Evolutionary conservation across 352 stramenopile genomes (phyloP).

Genomic region (Phytophthora pluvialis): DNA sequence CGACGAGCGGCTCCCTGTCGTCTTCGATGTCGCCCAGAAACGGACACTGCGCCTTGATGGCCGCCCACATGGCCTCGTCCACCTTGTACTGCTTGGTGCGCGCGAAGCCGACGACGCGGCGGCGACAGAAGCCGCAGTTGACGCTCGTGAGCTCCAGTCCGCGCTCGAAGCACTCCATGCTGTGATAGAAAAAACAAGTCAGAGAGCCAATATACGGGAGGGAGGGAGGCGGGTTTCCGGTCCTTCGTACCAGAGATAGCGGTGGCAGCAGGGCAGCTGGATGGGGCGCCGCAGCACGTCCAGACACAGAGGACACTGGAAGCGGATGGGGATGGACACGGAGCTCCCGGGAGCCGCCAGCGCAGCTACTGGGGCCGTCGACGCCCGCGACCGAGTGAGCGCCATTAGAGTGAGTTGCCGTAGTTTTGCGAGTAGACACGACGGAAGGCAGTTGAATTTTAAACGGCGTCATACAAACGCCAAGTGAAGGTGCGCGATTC

Average conservation of each 20-base stretch:
- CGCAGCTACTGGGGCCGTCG: slow-evolving; percentile 7
- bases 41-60: slow-evolving; percentile 58
- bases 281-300: slow-evolving; percentile 74
- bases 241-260: slow-evolving; percentile 63
- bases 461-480: slow-evolving; percentile 10
- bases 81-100: slow-evolving; percentile 79
- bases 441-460: slow-evolving; percentile 20
- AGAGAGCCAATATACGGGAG: background rate
- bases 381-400: slow-evolving; percentile 37
- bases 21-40: slow-evolving; percentile 42
- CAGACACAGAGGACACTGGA: slow-evolving; percentile 82
- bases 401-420: slow-evolving; percentile 32
- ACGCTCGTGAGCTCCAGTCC: slow-evolving; percentile 75
- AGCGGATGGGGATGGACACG: slow-evolving; percentile 59
- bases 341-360: slow-evolving; percentile 13
- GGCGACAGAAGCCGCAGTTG: slow-evolving; percentile 83
- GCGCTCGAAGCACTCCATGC: slow-evolving; percentile 75
- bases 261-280: slow-evolving; percentile 73
- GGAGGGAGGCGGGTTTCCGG: slow-evolving; percentile 1
- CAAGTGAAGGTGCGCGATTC: slow-evolving; percentile 3
- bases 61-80: slow-evolving; percentile 64
- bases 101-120: slow-evolving; percentile 76
- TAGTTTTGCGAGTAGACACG: slow-evolving; percentile 7
- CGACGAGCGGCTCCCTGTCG: slow-evolving; percentile 39
- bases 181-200: slow-evolving; percentile 25